phyloP scores from a whole-genome alignment of 352 stramenopile genomes.

The Phytophthora melonis region DNA sequence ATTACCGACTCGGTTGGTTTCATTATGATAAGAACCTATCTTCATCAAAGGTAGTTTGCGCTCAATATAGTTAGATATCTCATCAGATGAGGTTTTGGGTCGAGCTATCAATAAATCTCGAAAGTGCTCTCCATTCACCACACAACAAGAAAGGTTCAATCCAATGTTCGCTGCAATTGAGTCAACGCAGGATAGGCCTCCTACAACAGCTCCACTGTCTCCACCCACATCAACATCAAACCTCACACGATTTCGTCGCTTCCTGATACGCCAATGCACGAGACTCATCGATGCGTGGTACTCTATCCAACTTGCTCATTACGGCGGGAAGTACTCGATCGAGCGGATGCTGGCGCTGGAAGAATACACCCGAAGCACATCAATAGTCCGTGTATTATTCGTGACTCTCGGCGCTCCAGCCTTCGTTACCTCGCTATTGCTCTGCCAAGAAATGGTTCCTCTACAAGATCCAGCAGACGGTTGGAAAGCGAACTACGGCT shows the following conservation, averaged over 20 bases:
- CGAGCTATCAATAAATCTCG: neutral
- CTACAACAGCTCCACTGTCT: neutral
- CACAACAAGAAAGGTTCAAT: neutral
- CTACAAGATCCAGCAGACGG: conserved; percentile 12
- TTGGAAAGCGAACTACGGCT: conserved; percentile 16
- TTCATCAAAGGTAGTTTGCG: too few species aligned
- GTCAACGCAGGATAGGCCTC: neutral
- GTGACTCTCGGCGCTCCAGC: conserved; percentile 2
- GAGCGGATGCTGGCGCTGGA: conserved; percentile 30
- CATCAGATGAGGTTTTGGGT: neutral
- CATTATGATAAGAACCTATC: too few species aligned
- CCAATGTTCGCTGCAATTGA: neutral
- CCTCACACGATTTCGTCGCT: neutral
- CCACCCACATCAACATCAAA: neutral
- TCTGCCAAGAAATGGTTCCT: conserved; percentile 20
- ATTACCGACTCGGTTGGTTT: too few species aligned
- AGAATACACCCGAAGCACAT: conserved; percentile 20
- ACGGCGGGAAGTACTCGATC: conserved; percentile 23
- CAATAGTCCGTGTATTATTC: conserved; percentile 7
- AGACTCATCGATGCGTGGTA: conserved; percentile 12
- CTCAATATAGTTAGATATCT: neutral
- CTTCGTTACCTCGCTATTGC: conserved; percentile 1
- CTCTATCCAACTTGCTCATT: conserved; percentile 17
- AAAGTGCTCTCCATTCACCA: neutral
- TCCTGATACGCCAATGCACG: neutral